These are phyloP conservation scores for Xeromyces bisporus DNA, from an alignment of 495 filamentous ascomycete genomes.

Conservation along the genomic window DNA sequence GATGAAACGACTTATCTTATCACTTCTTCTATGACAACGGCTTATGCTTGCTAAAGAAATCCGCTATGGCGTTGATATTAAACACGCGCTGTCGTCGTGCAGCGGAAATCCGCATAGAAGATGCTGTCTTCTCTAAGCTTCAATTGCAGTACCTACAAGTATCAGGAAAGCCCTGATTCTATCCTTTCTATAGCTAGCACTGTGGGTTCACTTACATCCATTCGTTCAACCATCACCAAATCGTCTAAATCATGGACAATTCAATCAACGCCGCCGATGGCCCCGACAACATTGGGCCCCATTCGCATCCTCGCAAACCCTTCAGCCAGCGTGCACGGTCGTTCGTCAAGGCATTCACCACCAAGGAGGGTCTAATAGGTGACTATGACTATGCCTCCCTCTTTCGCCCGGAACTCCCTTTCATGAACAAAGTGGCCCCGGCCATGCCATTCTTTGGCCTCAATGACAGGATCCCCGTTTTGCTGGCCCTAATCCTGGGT, in stretches of 20 bases:
- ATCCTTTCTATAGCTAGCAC: too few species aligned
- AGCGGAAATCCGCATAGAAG: too few species aligned
- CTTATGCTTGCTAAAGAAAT: too few species aligned
- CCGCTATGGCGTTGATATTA: too few species aligned
- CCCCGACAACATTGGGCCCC: not conserved
- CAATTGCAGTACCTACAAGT: too few species aligned
- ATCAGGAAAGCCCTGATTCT: too few species aligned
- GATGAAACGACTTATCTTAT: too few species aligned
- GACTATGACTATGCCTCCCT: slow-evolving; percentile 72
- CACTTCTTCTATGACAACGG: too few species aligned
- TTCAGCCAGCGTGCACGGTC: not conserved
- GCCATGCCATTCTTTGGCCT: slow-evolving; percentile 77
- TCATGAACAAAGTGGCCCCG: slow-evolving; percentile 47
- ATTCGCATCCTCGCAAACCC: not conserved
- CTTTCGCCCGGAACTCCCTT: slow-evolving; percentile 68
- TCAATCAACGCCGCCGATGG: not conserved
- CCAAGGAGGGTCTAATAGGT: slow-evolving; percentile 59
- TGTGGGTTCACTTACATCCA: too few species aligned
- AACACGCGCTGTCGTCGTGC: too few species aligned
- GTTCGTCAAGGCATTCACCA: not conserved
- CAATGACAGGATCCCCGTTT: slow-evolving; percentile 63
- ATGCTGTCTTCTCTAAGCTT: too few species aligned
- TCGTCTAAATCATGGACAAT: slow-evolving; percentile 1
- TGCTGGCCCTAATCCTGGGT: slow-evolving; percentile 56
- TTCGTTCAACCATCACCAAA: too few species aligned